Conservation (phyloP, 139 green algal species). For the Chlorella sp. region DNA sequence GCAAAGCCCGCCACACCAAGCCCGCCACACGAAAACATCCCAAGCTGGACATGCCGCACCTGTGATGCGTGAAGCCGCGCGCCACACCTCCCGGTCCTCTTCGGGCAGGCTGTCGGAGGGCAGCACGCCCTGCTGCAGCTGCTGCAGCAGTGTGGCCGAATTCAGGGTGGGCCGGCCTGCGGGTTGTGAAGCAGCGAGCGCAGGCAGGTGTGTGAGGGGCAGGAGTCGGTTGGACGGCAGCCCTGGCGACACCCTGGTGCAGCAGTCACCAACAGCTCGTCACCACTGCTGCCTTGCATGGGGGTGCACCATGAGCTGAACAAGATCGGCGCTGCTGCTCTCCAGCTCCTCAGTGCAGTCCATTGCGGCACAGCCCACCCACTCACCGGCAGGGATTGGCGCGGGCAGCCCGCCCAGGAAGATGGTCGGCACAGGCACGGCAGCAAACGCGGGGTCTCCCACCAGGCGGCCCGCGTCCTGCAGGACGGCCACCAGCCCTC, state of each 20-base stretch:
- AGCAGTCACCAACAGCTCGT: no score
- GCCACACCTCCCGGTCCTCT: constrained; percentile 17
- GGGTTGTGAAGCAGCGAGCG: no score
- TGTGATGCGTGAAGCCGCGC: constrained; percentile 19
- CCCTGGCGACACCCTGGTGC: no score
- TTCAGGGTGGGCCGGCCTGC: constrained; percentile 16
- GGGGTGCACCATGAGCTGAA: no score
- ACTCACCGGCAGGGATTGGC: constrained; percentile 16
- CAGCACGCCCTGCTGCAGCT: constrained; percentile 12
- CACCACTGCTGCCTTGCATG: no score
- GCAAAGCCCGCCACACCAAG: neutral
- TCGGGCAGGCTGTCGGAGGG: constrained; percentile 6
- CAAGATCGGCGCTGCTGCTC: no score
- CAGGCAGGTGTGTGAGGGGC: no score
- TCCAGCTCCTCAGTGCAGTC: neutral
- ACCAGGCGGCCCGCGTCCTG: neutral
- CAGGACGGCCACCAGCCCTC: neutral
- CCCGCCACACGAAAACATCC: neutral
- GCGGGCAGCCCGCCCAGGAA: constrained; percentile 8
- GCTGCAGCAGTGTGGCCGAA: neutral
- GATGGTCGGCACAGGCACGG: constrained; percentile 13
- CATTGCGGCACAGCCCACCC: neutral
- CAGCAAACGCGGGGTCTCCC: neutral
- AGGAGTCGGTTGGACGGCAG: no score
- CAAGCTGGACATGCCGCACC: neutral